phyloP scores from a whole-genome alignment of 2,329 filamentous ascomycete species.

The Pseudogymnoascus sp. region DNA sequence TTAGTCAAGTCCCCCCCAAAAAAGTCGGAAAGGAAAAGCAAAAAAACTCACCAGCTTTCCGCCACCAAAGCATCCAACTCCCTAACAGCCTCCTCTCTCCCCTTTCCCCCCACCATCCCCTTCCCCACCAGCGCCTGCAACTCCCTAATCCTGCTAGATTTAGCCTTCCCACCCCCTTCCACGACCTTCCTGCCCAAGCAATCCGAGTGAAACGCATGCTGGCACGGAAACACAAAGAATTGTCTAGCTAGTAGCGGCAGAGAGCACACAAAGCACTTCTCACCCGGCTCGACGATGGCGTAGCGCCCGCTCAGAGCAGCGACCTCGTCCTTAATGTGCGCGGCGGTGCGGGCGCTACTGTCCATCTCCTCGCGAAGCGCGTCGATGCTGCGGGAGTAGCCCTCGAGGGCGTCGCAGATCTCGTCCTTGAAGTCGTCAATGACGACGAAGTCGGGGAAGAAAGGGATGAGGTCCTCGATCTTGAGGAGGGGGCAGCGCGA shows the following conservation, averaged over 20 bases:
- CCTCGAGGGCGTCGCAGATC: slow-evolving; percentile 86
- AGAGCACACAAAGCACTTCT: slow-evolving; percentile 83
- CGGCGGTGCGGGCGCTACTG: slow-evolving; percentile 77
- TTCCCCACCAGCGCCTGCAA: slow-evolving; percentile 76
- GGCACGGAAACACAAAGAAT: slow-evolving; percentile 97
- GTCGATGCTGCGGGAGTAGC: slow-evolving; percentile 88
- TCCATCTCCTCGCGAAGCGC: slow-evolving; percentile 89
- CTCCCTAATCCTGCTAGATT: slow-evolving; percentile 73
- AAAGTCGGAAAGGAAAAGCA: background rate
- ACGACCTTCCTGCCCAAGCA: slow-evolving; percentile 82
- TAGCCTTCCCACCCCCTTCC: slow-evolving; percentile 67
- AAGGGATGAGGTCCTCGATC: slow-evolving; percentile 95
- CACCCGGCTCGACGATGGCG: slow-evolving; percentile 91
- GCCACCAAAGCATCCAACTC: slow-evolving; percentile 91
- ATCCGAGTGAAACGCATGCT: slow-evolving; percentile 95
- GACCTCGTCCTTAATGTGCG: slow-evolving; percentile 86
- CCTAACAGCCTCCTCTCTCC: slow-evolving; percentile 72
- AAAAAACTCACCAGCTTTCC: slow-evolving; percentile 66
- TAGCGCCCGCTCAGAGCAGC: slow-evolving; percentile 78
- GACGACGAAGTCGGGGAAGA: slow-evolving; percentile 97
- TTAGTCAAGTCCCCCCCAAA: slow-evolving; percentile 14
- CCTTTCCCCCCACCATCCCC: slow-evolving; percentile 59
- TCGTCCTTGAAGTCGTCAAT: slow-evolving; percentile 99
- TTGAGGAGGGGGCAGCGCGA: slow-evolving; percentile 73
- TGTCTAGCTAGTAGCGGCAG: slow-evolving; percentile 80